Evolutionary conservation across 2,329 filamentous ascomycete genomes (phyloP).

Genomic region (Cercospora beticola): DNA sequence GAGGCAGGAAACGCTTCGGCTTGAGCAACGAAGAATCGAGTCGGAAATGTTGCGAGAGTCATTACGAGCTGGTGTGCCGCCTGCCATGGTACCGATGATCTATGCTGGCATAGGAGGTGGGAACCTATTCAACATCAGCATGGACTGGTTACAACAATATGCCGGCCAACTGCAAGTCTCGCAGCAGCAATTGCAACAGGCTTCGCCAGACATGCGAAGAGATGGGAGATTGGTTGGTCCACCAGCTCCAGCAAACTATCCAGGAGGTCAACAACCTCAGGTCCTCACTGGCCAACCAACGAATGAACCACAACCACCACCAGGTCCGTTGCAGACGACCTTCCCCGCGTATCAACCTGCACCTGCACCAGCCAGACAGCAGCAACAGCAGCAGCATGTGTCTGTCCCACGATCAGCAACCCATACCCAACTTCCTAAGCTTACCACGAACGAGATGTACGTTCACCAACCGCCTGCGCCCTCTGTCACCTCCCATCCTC

Average conservation of each 20-base stretch:
- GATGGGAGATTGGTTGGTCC: slow-evolving; percentile 42
- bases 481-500: slow-evolving; percentile 42
- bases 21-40: slow-evolving; percentile 55
- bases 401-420: slow-evolving; percentile 48
- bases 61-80: slow-evolving; percentile 52
- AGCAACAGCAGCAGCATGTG: slow-evolving; percentile 37
- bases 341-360: slow-evolving; percentile 42
- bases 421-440: slow-evolving; percentile 50
- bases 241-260: slow-evolving; percentile 35
- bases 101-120: slow-evolving; percentile 54
- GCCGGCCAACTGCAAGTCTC: slow-evolving; percentile 45
- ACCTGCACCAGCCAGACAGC: slow-evolving; percentile 23
- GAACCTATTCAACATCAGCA: slow-evolving; percentile 48
- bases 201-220: slow-evolving; percentile 46
- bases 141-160: slow-evolving; percentile 54
- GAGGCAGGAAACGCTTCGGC: slow-evolving; percentile 49
- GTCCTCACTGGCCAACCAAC: slow-evolving; percentile 42
- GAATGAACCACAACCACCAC: slow-evolving; percentile 35
- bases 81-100: slow-evolving; percentile 54
- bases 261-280: slow-evolving; percentile 27
- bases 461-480: slow-evolving; percentile 48
- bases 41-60: slow-evolving; percentile 55
- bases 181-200: slow-evolving; percentile 34
- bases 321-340: slow-evolving; percentile 38
- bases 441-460: slow-evolving; percentile 55